These are phyloP conservation scores for Azolla pinnata DNA, from an alignment of 75 land plant genomes.

Conservation along the genomic window DNA sequence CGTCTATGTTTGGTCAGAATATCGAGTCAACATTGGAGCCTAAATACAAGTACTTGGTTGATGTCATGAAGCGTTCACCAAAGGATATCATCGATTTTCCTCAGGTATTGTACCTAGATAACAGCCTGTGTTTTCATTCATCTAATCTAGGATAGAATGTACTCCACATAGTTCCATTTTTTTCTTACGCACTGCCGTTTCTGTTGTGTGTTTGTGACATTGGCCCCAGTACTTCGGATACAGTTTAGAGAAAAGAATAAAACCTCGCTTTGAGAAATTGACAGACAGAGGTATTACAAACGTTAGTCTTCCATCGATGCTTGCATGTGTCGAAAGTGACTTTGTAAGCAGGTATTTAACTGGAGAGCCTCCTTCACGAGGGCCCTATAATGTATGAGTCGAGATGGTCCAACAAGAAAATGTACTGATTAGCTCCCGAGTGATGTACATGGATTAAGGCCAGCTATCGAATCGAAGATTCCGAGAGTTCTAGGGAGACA, in stretches of 20 bases:
- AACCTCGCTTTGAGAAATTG: constrained; percentile 46
- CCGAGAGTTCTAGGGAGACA: too few relatives aligned
- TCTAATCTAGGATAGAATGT: background rate
- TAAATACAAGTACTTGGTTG: constrained; percentile 19
- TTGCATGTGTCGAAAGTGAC: constrained; percentile 26
- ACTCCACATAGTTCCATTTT: background rate
- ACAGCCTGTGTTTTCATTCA: background rate
- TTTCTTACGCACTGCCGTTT: too few relatives aligned
- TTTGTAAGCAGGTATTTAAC: constrained; percentile 18
- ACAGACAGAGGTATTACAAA: constrained; percentile 24
- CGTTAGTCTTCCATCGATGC: constrained; percentile 26
- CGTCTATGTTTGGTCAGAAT: constrained; percentile 31
- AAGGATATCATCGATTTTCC: constrained; percentile 25
- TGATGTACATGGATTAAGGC: too few relatives aligned
- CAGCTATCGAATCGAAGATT: too few relatives aligned
- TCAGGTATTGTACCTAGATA: constrained; percentile 30
- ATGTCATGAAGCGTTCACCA: constrained; percentile 23
- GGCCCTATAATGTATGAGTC: constrained; percentile 13
- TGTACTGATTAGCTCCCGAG: constrained; percentile 1
- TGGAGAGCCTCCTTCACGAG: constrained; percentile 21
- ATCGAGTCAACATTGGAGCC: constrained; percentile 25
- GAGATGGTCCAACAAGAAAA: background rate
- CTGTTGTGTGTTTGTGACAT: background rate
- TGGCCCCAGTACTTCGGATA: constrained; percentile 65
- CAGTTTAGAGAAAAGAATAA: constrained; percentile 63